Base-by-base conservation (phyloP, 768 basidiomycete species). In the Dentipellis sp. region DNA sequence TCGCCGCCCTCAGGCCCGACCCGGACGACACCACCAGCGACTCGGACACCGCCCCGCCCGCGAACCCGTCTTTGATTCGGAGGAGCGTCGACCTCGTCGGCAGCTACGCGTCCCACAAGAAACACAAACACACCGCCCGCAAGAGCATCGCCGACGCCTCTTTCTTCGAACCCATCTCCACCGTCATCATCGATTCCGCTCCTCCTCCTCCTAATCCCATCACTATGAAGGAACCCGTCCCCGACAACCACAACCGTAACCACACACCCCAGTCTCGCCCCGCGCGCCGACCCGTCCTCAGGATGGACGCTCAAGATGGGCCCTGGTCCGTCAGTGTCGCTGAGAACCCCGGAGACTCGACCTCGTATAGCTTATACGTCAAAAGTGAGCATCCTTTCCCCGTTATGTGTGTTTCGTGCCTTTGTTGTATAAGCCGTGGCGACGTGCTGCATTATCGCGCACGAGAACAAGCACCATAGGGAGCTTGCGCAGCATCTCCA, bases 301-400 rank as follows among this genome's bases (percentile, higher is more conserved):
- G 87, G 50, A 76, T 84, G 59, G 87, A 91, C 68, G 75, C 76
- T 45, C 82, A 88, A 69, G 88, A 90, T 65, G 88, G 87, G 12
- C 88, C 83, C 21, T 94, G 91, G 91, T 83, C 82, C 64, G 82
- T 94, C 67, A 89, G 87, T 68, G 89, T 92, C 60, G 91, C 91
- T 60, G 88, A 91, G 74, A 85, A 82, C 53, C 87, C 87, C 21
- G 79, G 89, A 68, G 84, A 88, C 70, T 67, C 82, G 48, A 74
- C 77, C 61, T 80, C 83, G 9, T 93, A 86, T 74, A 85, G 80
- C 67, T 78, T 93, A 66, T 93, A 93, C 76, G 82, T 93, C 72
- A 93, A 91, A 79, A 93, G 91, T 92, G 71, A 76, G 88, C 58
- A 48, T 61, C 62, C 50, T 55, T 36, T 60, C 64, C 65, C 61